Percentiles rank a stretch among this genome's conserved stretches.
Conservation (phyloP, 495 filamentous ascomycete genomes). For the Jackrogersella multiformis region DNA sequence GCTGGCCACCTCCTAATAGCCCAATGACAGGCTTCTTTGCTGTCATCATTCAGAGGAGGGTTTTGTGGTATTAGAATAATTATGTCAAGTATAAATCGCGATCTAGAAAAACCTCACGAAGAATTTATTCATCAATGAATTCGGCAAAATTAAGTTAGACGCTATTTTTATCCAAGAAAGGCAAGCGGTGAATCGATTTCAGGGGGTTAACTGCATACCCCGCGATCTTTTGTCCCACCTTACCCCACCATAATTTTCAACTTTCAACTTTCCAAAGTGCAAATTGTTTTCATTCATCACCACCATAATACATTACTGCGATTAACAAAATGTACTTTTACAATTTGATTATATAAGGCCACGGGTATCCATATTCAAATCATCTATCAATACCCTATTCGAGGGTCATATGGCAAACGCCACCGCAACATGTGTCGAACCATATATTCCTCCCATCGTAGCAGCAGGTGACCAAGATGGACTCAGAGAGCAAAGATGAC, state of each 20-base stretch:
- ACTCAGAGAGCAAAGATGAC: conserved; percentile 28
- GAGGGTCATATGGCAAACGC: background rate
- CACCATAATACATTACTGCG: background rate
- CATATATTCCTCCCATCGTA: background rate
- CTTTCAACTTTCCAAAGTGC: background rate
- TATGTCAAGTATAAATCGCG: conserved; percentile 6
- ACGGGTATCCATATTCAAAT: background rate
- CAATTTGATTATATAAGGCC: background rate
- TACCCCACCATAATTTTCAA: conserved; percentile 2
- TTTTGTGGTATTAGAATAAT: background rate
- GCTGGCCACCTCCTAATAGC: conserved; percentile 66
- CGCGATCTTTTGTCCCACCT: background rate
- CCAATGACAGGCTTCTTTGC: conserved; percentile 38
- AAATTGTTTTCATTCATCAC: background rate
- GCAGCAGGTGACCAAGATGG: conserved; percentile 42
- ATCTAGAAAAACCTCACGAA: conserved; percentile 7
- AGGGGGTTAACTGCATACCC: conserved; percentile 27
- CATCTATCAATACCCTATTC: background rate
- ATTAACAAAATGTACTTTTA: no score
- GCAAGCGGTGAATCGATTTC: conserved; percentile 11
- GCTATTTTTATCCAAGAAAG: conserved; percentile 6
- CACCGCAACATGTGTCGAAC: conserved; percentile 16
- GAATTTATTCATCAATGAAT: conserved; percentile 16
- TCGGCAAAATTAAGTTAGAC: conserved; percentile 4
- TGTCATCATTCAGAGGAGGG: conserved; percentile 7